Evolutionary conservation across 768 basidiomycete genomes (phyloP).

Genomic region (Naganishia onofrii): DNA sequence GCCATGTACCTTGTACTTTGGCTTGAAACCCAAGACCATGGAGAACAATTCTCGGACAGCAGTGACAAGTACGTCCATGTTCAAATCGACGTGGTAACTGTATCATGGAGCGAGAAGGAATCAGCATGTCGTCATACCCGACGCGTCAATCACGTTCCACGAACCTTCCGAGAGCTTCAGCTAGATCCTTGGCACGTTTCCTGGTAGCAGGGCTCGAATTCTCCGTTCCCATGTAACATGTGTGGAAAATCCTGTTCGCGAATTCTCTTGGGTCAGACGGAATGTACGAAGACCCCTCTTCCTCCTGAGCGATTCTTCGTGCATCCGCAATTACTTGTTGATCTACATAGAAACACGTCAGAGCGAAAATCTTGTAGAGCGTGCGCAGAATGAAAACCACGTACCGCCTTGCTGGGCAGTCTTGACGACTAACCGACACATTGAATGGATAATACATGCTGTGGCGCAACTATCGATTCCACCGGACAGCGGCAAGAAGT

Average conservation of each 20-base stretch:
- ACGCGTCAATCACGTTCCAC: slow-evolving; percentile 26
- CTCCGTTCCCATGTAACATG: slow-evolving; percentile 98
- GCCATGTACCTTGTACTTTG: slow-evolving; percentile 80
- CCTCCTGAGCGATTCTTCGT: slow-evolving; percentile 79
- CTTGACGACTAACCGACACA: slow-evolving; percentile 86
- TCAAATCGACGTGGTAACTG: slow-evolving; percentile 90
- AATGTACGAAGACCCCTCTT: slow-evolving; percentile 73
- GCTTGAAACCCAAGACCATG: slow-evolving; percentile 71
- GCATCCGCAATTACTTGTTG: slow-evolving; percentile 86
- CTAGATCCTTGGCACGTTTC: slow-evolving; percentile 77
- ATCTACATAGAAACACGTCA: slow-evolving; percentile 56
- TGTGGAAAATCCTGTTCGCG: slow-evolving; percentile 82
- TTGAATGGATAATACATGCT: slow-evolving; percentile 89
- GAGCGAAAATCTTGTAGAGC: background rate
- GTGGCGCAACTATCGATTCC: slow-evolving; percentile 98
- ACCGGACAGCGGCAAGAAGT: slow-evolving; percentile 90
- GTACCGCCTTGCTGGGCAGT: slow-evolving; percentile 71
- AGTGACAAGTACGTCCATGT: slow-evolving; percentile 90
- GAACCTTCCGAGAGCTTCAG: slow-evolving; percentile 84
- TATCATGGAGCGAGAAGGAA: background rate
- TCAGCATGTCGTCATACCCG: background rate
- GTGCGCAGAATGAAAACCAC: slow-evolving; percentile 35
- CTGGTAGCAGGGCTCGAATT: slow-evolving; percentile 88
- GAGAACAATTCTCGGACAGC: slow-evolving; percentile 78
- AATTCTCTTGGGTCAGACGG: slow-evolving; percentile 87